Base-by-base conservation (phyloP, 1,139 yeast genomes). In the Blastobotrys ciferrii region DNA sequence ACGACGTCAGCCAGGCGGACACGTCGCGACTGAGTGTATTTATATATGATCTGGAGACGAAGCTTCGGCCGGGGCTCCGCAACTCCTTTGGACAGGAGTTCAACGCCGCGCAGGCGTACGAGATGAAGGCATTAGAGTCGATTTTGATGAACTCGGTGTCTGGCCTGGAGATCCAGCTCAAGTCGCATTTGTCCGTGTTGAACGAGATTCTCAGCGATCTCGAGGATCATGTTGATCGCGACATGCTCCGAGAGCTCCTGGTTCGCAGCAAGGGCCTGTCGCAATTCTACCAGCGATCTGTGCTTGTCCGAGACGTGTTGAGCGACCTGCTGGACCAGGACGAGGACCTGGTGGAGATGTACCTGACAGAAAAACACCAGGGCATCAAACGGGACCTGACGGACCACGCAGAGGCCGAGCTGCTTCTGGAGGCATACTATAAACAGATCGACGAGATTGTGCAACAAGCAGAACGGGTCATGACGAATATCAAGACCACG, bases 361-460 rank as follows among this genome's bases (percentile, higher is more conserved):
- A 87, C 63, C 69, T 92, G 44, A 81, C 89, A 0, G 79, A 76
- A 15, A 75, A 73, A 52, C 51, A 54, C 25, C 50, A 55, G 3
- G 74, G 73, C 28, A 52, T 49, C 6, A 60, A 61, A 1, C 57
- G 70, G 12, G 60, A 59, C 3, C 55, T 53, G 18, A 95, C 87
- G 60, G 70, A 70, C 45, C 73, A 70, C 46, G 67, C 70, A 12
- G 97, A 92, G 57, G 78, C 88, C 38, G 98, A 94, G 64, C 84
- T 92, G 85, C 76, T 94, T 49, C 69, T 94, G 35, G 99, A 94
- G 63, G 81, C 96, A 0, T 94, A 94, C 69, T 89, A 88, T 68
- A 87, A 88, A 53, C 98, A 94, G 61, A 86, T 95, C 64, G 98
- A 94, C 62, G 98, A 94, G 67, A 86, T 88, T 61, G 98, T 92